phyloP scores from a whole-genome alignment of 2,329 filamentous ascomycete genomes.

The Aspergillus felis region DNA sequence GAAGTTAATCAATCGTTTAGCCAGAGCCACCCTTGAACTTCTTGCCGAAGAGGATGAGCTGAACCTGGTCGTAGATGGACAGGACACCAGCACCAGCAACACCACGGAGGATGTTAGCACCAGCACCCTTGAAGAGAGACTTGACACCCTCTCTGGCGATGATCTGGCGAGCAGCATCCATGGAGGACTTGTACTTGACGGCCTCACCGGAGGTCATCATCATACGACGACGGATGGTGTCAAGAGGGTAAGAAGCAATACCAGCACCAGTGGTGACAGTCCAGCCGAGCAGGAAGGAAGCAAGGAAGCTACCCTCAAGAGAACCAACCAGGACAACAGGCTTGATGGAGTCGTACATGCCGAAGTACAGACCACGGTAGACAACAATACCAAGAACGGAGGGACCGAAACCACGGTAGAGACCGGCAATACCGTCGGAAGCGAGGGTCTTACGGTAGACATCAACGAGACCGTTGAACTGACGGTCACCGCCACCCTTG shows the following conservation, averaged over 20 bases:
- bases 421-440: constrained; percentile 97
- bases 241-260: constrained; percentile 99
- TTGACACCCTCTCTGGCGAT: constrained; percentile 92
- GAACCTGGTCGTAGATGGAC: constrained; percentile 99
- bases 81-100: constrained; percentile 99
- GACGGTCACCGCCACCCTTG: constrained; percentile 90
- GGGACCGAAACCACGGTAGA: constrained; percentile 99
- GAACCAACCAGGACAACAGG: constrained; percentile 86
- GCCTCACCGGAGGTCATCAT: constrained; percentile 97
- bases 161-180: constrained; percentile 96
- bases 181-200: constrained; percentile 98
- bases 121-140: constrained; percentile 99
- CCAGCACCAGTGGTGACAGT: constrained; percentile 99
- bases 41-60: constrained; percentile 99
- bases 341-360: constrained; percentile 99
- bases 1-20: constrained; percentile 25
- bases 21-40: constrained; percentile 58
- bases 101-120: constrained; percentile 99
- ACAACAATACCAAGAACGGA: constrained; percentile 98
- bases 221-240: constrained; percentile 99
- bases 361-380: constrained; percentile 99
- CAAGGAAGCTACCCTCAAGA: constrained; percentile 98
- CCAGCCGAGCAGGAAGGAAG: constrained; percentile 98
- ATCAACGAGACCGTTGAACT: constrained; percentile 99
- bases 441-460: constrained; percentile 99